Percentiles rank a stretch among this genome's conserved stretches.
Conservation (phyloP, 768 basidiomycete genomes). For the Lactarius vividus region DNA sequence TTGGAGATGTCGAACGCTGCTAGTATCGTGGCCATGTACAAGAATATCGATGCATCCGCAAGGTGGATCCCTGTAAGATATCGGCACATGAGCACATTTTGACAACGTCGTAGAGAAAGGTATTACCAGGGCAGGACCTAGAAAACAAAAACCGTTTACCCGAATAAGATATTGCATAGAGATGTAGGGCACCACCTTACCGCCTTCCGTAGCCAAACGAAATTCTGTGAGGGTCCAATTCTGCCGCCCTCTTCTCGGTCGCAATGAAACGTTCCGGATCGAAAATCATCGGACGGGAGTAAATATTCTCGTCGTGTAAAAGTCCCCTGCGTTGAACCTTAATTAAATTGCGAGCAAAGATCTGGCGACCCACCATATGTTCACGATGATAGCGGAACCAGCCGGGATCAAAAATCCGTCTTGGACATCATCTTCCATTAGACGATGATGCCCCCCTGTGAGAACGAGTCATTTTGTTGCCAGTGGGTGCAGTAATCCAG, state of each 20-base stretch:
- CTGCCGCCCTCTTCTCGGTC: conserved; percentile 22
- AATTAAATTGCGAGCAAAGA: not conserved
- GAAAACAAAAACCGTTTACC: not conserved
- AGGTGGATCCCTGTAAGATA: conserved; percentile 20
- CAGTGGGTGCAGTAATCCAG: too few relatives aligned
- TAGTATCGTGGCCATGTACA: conserved; percentile 33
- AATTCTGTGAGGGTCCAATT: conserved; percentile 43
- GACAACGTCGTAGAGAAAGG: not conserved
- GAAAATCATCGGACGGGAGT: conserved; percentile 31
- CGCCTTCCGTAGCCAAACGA: conserved; percentile 74
- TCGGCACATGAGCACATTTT: not conserved
- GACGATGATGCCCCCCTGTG: conserved; percentile 28
- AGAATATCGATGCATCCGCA: conserved; percentile 34
- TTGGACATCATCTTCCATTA: conserved; percentile 35
- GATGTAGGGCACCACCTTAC: conserved; percentile 33
- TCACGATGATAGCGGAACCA: conserved; percentile 31
- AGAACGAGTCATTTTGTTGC: not conserved
- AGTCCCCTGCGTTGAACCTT: conserved; percentile 29
- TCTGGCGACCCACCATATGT: conserved; percentile 27
- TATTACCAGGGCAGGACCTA: conserved; percentile 3
- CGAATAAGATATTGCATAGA: not conserved
- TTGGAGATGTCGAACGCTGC: conserved; percentile 34
- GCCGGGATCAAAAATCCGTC: conserved; percentile 38
- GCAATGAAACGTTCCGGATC: conserved; percentile 30
- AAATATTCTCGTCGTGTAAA: conserved; percentile 24